Base-by-base conservation (phyloP, 2,329 filamentous ascomycete genomes). In the Drechslerella dactyloides region DNA sequence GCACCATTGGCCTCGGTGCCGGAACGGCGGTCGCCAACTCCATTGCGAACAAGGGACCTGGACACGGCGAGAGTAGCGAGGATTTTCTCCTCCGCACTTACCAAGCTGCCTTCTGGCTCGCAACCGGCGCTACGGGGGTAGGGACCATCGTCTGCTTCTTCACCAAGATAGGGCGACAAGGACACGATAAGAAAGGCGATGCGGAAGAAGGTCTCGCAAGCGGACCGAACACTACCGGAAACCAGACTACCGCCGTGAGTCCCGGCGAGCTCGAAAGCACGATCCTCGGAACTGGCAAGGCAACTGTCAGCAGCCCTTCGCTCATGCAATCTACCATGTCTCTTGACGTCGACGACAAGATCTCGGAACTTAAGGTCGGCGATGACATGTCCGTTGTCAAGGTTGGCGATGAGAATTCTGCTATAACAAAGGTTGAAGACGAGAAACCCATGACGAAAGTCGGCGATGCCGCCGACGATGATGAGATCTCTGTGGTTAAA, bases 21-120 rank as follows among this genome's bases (percentile, higher is more conserved):
- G 66, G 66, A 15, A 55, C 66, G 15, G 66, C 66, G 5, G 66
- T 70, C 11, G 66, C 66, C 23, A 70, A 70, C 51, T 64, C 66
- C 24, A 59, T 70, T 10, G 59, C 66, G 8, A 70, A 70, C 30
- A 58, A 58, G 13, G 66, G 66, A 0, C 27, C 53, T 3, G 33
- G 37, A 5, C 8, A 48, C 0, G 66, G 60, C 27, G 66, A 70
- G 24, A 64, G 59, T 21, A 24, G 17, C 5, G 54, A 64, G 6
- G 54, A 55, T n/a, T 70, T 70, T 50, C 27, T 63, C 21, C 59
- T 70, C 23, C 57, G 66, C 19, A 64, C 66, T 2, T 70, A 53
- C 19, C 66, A 70, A 64, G 64, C 66, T 1, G 59, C 66, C 1
- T 70, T 50, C 21, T 70, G 66, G 66, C 63, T 70, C 27, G 66